Percentiles rank a stretch among this genome's conserved stretches.
Evolutionary conservation across 192 early-diverging fungal species (phyloP).

Genomic region (Entomortierella beljakovae): DNA sequence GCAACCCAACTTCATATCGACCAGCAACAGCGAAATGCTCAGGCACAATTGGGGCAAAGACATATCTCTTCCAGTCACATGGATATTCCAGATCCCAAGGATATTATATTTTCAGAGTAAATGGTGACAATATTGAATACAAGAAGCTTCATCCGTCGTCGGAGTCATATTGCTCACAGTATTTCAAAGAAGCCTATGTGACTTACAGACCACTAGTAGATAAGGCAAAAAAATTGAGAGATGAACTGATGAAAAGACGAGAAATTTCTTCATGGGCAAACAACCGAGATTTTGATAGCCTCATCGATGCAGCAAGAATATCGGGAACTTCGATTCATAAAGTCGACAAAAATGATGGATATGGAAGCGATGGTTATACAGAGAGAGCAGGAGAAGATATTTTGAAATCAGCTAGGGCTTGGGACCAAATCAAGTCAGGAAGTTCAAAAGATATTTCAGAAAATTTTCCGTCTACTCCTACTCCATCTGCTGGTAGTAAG

Average conservation of each 20-base stretch:
- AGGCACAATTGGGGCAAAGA: constrained; percentile 9
- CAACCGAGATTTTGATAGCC: neutral
- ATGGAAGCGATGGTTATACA: neutral
- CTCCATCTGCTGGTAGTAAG: neutral
- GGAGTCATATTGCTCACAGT: constrained; percentile 28
- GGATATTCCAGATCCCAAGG: constrained; percentile 24
- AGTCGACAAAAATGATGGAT: neutral
- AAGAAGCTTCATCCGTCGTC: constrained; percentile 11
- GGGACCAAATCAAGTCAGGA: constrained; percentile 12
- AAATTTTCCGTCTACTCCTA: neutral
- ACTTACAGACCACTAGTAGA: constrained; percentile 33
- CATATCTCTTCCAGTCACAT: constrained; percentile 35
- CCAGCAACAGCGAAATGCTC: neutral
- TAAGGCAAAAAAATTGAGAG: constrained; percentile 15
- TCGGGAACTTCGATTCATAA: neutral
- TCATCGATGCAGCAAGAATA: neutral
- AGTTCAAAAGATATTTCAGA: neutral
- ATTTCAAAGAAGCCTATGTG: constrained; percentile 27
- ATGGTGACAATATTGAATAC: constrained; percentile 34
- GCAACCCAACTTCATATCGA: neutral
- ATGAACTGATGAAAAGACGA: constrained; percentile 11
- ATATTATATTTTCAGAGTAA: constrained; percentile 41
- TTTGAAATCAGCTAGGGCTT: constrained; percentile 23
- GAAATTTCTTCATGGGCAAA: neutral
- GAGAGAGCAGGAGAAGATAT: constrained; percentile 3